Evolutionary conservation across 352 stramenopile genomes (phyloP).

Genomic region (Vaucheria bursata): DNA sequence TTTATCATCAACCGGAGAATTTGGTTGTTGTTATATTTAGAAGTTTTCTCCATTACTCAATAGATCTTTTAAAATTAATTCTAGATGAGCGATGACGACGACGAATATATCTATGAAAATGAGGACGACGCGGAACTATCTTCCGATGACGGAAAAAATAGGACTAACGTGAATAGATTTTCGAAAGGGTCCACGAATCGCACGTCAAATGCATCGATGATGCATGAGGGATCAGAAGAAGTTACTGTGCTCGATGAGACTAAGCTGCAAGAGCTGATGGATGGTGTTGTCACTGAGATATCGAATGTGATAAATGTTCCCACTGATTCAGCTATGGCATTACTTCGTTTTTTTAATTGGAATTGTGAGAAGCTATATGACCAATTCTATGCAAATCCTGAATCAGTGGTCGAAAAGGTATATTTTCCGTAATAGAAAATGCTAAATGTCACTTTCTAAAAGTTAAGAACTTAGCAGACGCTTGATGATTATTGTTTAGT

Average conservation of each 20-base stretch:
- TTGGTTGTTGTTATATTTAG: too few relatives aligned
- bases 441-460: not conserved
- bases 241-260: constrained; percentile 27
- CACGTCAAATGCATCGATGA: not conserved
- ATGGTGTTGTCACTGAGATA: constrained; percentile 41
- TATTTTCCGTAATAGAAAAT: too few relatives aligned
- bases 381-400: constrained; percentile 19
- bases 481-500: not conserved
- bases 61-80: too few relatives aligned
- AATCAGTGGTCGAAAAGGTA: not conserved
- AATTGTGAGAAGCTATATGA: constrained; percentile 46
- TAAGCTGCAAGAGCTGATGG: constrained; percentile 38
- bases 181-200: too few relatives aligned
- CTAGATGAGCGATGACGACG: constrained; percentile 55
- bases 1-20: too few relatives aligned
- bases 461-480: not conserved
- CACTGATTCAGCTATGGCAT: constrained; percentile 25
- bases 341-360: constrained; percentile 42
- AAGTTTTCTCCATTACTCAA: too few relatives aligned
- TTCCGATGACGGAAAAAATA: too few relatives aligned
- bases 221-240: constrained; percentile 20
- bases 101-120: constrained; percentile 49
- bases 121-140: constrained; percentile 12
- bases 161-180: too few relatives aligned
- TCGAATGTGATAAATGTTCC: constrained; percentile 39